Percentiles rank a stretch among this genome's conserved stretches.
Conservation (phyloP, 768 basidiomycete genomes). For the Zangia roseola region DNA sequence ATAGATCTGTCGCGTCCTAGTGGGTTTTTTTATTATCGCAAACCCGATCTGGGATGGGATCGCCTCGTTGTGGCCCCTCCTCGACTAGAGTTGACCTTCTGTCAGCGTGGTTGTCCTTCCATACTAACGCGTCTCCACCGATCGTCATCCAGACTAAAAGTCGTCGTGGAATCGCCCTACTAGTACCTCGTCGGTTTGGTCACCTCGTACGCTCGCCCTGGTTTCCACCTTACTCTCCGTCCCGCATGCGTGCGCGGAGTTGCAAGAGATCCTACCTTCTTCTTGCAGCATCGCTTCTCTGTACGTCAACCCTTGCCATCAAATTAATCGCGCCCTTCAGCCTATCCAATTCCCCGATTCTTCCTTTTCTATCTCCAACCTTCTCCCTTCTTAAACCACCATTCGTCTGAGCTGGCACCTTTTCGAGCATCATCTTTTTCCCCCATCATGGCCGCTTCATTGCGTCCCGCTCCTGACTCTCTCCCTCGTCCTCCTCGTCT, state of each 20-base stretch:
- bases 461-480: conserved; percentile 21
- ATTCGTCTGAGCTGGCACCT: conserved; percentile 26
- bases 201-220: conserved; percentile 18
- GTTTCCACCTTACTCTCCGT: conserved; percentile 16
- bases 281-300: conserved; percentile 31
- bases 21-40: too few species aligned
- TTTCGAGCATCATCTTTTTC: conserved; percentile 29
- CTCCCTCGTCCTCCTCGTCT: conserved; percentile 45
- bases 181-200: not conserved
- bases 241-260: conserved; percentile 23
- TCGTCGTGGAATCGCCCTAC: conserved; percentile 6
- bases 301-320: conserved; percentile 33
- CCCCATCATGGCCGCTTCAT: conserved; percentile 29
- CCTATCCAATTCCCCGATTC: conserved; percentile 29
- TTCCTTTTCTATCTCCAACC: conserved; percentile 33
- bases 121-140: conserved; percentile 8
- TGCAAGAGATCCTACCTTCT: conserved; percentile 23
- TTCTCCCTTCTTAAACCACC: conserved; percentile 36
- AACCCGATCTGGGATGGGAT: too few species aligned
- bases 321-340: conserved; percentile 33
- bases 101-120: conserved; percentile 10
- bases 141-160: conserved; percentile 13
- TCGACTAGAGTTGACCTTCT: conserved; percentile 10
- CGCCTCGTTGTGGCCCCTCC: too few species aligned
- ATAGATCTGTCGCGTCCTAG: too few species aligned